Base-by-base conservation (phyloP, 768 basidiomycete species). In the Tylopilus felleus region DNA sequence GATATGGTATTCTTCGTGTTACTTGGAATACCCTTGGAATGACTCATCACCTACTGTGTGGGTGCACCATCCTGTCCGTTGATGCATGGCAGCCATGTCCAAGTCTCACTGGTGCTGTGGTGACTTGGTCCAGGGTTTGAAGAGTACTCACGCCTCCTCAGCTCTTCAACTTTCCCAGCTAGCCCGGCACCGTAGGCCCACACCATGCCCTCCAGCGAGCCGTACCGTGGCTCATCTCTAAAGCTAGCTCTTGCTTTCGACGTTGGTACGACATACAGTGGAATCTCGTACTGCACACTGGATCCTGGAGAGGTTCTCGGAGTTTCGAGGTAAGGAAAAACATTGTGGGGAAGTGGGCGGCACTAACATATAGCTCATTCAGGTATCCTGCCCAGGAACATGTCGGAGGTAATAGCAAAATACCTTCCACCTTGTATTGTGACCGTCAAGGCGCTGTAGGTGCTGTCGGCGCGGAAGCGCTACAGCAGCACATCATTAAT, bases 321-420 rank as follows among this genome's bases (percentile, higher is more conserved):
- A 6, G 14, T 13, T 14, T 14, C 33, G 5, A 5, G 33, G 33
- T 35, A 14, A 16, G 33, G 3, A 27, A 27, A 16, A 35, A 2
- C 10, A 1, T 35, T 29, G n/a, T n/a, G n/a, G n/a, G n/a, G 51
- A 51, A 0, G 43, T 59, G 3, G 46, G 70, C 77, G 6, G 14
- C n/a, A 8, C 23, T 57, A 25, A 53, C 31, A 0, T 8, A 17
- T 4, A 3, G 3, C 9, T 21, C 23, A 22, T 39, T 17, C 33
- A 80, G 80, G 51, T 80, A 73, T 51, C 80, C 78, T 7, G 74
- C 73, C 1, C 77, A 78, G 56, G 74, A 77, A 19, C 66, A 72
- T 4, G 65, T 73, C 16, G 75, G 74, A 4, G 75, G 76, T 8
- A 74, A 79, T 50, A 74, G n/a, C n/a, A n/a, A n/a, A n/a, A n/a